Conservation (phyloP, 2,329 filamentous ascomycete genomes). For the Fusarium multiceps region DNA sequence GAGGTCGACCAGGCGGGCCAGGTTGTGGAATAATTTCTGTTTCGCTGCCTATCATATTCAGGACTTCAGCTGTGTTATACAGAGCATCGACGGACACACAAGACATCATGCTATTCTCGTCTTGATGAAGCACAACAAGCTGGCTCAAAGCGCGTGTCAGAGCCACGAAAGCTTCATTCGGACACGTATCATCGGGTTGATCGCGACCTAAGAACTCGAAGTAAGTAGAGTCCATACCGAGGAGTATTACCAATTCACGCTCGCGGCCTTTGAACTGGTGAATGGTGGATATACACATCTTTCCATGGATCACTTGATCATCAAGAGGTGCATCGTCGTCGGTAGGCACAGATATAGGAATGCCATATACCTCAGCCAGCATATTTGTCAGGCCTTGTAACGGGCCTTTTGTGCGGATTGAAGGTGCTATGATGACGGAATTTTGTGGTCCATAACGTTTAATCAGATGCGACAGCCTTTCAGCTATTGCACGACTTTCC, state of each 20-base stretch:
- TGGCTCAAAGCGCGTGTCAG: conserved; percentile 47
- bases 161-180: conserved; percentile 48
- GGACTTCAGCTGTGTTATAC: conserved; percentile 30
- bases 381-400: conserved; percentile 6
- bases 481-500: conserved; percentile 20
- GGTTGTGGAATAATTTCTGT: conserved; percentile 9
- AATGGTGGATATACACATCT: conserved; percentile 48
- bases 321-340: conserved; percentile 43
- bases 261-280: conserved; percentile 51
- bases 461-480: conserved; percentile 36
- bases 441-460: conserved; percentile 34
- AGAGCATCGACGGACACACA: conserved; percentile 37
- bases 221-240: conserved; percentile 43
- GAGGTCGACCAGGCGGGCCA: conserved; percentile 16
- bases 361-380: conserved; percentile 6
- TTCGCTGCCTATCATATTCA: neutral
- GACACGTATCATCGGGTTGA: conserved; percentile 45
- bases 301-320: conserved; percentile 43
- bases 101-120: conserved; percentile 35
- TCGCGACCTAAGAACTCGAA: conserved; percentile 42
- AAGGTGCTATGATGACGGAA: conserved; percentile 26
- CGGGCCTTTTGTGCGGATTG: neutral
- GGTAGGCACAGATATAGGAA: conserved; percentile 41
- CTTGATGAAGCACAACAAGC: conserved; percentile 45
- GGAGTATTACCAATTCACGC: conserved; percentile 46